Base-by-base conservation (phyloP, 345 rosid genomes). In the Lepidium africanum region DNA sequence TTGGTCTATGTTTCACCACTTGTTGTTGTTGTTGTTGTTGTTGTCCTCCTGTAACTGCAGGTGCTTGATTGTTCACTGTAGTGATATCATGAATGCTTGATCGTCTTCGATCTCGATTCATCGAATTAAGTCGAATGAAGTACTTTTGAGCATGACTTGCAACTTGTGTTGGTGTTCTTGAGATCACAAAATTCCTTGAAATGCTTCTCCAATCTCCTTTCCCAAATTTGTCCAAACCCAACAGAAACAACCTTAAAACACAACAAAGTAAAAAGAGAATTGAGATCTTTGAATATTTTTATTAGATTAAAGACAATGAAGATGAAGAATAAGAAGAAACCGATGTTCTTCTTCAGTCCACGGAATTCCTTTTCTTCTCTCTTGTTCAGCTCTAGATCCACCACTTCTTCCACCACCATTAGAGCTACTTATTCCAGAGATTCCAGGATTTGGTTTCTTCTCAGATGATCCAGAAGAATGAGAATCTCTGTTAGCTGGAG, bases 181-280 rank as follows among this genome's bases (percentile, higher is more conserved):
- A 86, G 54, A 85, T 80, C 19, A 92, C 98, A 60, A 81, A 89
- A 77, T 87, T 89, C 64, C 98, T 85, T 9, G 98, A 87, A 67
- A 92, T 92, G 89, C 95, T 92, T 70, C 96, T 87, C 98, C 98
- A 92, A 74, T 92, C 98, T 54, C 98, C 98, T 82, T 92, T 92
- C 49, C 98, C 98, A 51, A 86, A 92, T 59, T 92, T 92, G 71
- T 87, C 95, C 42, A 92, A 81, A 59, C 98, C 98, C 42, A 92
- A 80, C 15, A 92, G 78, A 80, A 92, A 92, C 59, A 89, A 74
- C 87, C 98, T 92, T 77, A 13, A 54, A 8, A 40, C 9, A 48
- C 16, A 48, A n/a, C 10, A 65, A 36, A 30, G 33, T 30, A 30
- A 66, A 67, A 61, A 74, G 41, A 74, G 75, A 1, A 70, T 21